These are phyloP conservation scores for Plantago lanceolata DNA, from an alignment of 305 asterid species.

Conservation along the genomic window DNA sequence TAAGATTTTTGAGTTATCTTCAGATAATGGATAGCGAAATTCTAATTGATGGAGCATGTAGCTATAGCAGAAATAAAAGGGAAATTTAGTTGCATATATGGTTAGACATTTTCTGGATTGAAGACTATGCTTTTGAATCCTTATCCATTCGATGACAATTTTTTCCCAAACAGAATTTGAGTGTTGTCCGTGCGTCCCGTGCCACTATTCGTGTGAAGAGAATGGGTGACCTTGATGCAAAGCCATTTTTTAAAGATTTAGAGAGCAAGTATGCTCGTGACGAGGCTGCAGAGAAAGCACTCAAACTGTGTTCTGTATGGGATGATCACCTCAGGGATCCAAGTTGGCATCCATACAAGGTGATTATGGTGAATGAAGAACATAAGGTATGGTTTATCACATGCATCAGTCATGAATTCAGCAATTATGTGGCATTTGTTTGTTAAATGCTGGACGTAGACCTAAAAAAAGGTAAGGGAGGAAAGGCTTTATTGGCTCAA, in stretches of 20 bases:
- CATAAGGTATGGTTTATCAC: slow-evolving; percentile 38
- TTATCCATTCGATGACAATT: slow-evolving; percentile 8
- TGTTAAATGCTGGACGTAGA: no score
- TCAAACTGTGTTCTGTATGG: slow-evolving; percentile 50
- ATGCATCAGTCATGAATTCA: not conserved
- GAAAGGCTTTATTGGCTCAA: no score
- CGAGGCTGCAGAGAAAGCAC: slow-evolving; percentile 37
- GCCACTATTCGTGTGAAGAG: slow-evolving; percentile 58
- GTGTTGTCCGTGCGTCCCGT: slow-evolving; percentile 34
- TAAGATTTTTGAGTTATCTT: not conserved
- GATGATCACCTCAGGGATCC: slow-evolving; percentile 63
- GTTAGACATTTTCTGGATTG: slow-evolving; percentile 2
- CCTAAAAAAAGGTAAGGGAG: no score
- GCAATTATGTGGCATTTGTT: not conserved
- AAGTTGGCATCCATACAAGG: slow-evolving; percentile 66
- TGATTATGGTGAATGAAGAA: slow-evolving; percentile 40
- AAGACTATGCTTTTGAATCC: slow-evolving; percentile 12
- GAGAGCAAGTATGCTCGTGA: slow-evolving; percentile 29
- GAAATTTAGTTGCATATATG: slow-evolving; percentile 13
- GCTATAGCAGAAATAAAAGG: slow-evolving; percentile 12
- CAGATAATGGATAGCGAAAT: not conserved
- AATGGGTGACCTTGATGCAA: slow-evolving; percentile 60
- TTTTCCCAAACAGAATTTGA: slow-evolving; percentile 33
- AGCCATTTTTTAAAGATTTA: slow-evolving; percentile 40
- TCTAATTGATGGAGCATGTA: slow-evolving; percentile 4